Percentiles rank a stretch among this genome's conserved stretches.
phyloP scores from a whole-genome alignment of 2,329 filamentous ascomycete genomes.

The Metarhizium rileyi region DNA sequence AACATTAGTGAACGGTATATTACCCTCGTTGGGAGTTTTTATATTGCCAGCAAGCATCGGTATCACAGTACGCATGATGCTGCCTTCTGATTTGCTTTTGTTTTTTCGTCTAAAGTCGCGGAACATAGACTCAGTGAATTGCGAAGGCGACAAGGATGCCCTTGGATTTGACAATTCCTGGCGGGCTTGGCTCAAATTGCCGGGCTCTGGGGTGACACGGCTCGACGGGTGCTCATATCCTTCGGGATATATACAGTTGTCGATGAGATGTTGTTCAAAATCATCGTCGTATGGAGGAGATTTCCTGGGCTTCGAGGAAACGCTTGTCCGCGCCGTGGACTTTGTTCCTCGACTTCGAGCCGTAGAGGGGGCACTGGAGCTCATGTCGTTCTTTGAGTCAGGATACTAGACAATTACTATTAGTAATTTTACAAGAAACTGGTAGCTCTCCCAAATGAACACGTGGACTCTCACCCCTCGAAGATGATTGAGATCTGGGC shows the following conservation, averaged over 20 bases:
- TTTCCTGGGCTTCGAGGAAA: constrained; percentile 6
- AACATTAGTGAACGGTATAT: constrained; percentile 24
- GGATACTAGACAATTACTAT: background rate
- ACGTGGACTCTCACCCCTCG: background rate
- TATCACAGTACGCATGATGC: constrained; percentile 14
- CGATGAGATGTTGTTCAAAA: constrained; percentile 10
- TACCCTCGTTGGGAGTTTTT: constrained; percentile 13
- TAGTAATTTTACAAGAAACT: background rate
- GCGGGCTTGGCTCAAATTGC: constrained; percentile 11
- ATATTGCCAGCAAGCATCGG: constrained; percentile 19
- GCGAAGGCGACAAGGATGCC: constrained; percentile 25
- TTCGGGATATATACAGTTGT: constrained; percentile 6
- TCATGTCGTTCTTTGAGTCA: background rate
- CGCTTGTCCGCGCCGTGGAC: constrained; percentile 2
- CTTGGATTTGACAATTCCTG: constrained; percentile 6
- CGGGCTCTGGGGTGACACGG: constrained; percentile 4
- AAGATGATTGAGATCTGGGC: constrained; percentile 1
- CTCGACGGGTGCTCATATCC: constrained; percentile 9
- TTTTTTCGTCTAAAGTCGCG: constrained; percentile 18
- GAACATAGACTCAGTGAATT: constrained; percentile 23
- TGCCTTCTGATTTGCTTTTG: constrained; percentile 20
- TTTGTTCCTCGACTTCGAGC: background rate
- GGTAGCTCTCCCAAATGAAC: too few species aligned
- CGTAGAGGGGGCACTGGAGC: background rate
- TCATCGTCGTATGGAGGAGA: constrained; percentile 11